Evolutionary conservation across 2,329 filamentous ascomycete species (phyloP).

Genomic region (Fusarium virguliforme): DNA sequence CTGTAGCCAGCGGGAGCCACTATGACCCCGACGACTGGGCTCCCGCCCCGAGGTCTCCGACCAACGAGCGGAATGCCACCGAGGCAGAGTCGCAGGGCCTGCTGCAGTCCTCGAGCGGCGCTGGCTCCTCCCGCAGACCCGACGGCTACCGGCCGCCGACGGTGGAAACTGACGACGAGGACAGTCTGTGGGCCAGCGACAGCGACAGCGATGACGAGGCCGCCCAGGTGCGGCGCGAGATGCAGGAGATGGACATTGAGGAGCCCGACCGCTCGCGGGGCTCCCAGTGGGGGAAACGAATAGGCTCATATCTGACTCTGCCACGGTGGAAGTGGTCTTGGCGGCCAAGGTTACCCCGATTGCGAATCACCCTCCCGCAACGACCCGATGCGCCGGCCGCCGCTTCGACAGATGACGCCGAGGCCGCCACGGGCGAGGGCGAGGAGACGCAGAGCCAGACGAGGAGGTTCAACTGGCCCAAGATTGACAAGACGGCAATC

Average conservation of each 20-base stretch:
- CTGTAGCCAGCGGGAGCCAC: constrained; percentile 57
- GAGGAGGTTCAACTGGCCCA: constrained; percentile 54
- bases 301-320: constrained; percentile 68
- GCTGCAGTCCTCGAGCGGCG: constrained; percentile 69
- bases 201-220: constrained; percentile 68
- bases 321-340: constrained; percentile 71
- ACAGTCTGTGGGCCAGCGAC: constrained; percentile 68
- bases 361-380: constrained; percentile 66
- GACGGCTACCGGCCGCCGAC: constrained; percentile 83
- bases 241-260: constrained; percentile 91
- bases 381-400: constrained; percentile 51
- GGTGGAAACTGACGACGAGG: constrained; percentile 83
- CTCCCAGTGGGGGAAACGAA: constrained; percentile 70
- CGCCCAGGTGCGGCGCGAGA: constrained; percentile 81
- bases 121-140: constrained; percentile 62
- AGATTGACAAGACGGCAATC: constrained; percentile 61
- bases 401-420: constrained; percentile 45
- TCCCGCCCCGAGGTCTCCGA: constrained; percentile 52
- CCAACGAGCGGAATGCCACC: constrained; percentile 74
- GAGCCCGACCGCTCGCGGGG: constrained; percentile 70
- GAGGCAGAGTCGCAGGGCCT: constrained; percentile 86
- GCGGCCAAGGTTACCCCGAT: constrained; percentile 68
- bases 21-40: constrained; percentile 54
- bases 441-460: constrained; percentile 50
- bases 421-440: constrained; percentile 47